Evolutionary conservation across 352 stramenopile genomes (phyloP).

Genomic region (Globisporangium cederbergense): DNA sequence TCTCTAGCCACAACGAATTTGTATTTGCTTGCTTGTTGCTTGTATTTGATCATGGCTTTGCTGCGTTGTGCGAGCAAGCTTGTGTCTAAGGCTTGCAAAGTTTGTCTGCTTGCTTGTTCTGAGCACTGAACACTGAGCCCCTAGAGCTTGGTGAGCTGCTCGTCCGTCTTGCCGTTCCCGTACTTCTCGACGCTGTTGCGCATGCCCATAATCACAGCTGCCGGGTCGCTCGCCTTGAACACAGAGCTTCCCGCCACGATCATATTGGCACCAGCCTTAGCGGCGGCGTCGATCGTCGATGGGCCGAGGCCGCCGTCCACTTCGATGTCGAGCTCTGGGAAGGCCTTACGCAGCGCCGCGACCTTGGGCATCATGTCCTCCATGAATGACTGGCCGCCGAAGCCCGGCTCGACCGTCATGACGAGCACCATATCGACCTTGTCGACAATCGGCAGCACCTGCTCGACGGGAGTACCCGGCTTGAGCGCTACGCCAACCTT

Average conservation of each 20-base stretch:
- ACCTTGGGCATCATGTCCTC: conserved; percentile 95
- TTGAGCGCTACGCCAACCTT: conserved; percentile 95
- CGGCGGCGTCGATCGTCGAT: conserved; percentile 92
- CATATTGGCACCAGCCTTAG: conserved; percentile 95
- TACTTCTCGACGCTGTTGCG: conserved; percentile 77
- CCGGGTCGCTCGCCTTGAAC: conserved; percentile 81
- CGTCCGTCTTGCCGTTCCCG: conserved; percentile 73
- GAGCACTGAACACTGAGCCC: neutral
- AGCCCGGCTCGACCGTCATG: conserved; percentile 98
- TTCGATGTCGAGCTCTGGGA: conserved; percentile 95
- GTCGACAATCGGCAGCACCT: conserved; percentile 79
- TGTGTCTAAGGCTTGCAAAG: neutral
- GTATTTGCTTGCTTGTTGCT: neutral
- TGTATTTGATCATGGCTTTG: conserved; percentile 10
- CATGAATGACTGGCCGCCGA: conserved; percentile 97
- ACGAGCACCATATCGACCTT: conserved; percentile 95
- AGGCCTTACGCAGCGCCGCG: conserved; percentile 82
- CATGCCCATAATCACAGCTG: conserved; percentile 73
- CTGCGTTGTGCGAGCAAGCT: neutral
- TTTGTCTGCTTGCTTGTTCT: neutral
- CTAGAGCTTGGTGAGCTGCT: conserved; percentile 55
- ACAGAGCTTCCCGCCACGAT: conserved; percentile 96
- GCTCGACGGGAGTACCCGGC: conserved; percentile 90
- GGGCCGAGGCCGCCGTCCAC: conserved; percentile 95
- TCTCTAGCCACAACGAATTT: neutral